Evolutionary conservation across 257 asterid genomes (phyloP).

Genomic region (Solanum corneliomulleri): DNA sequence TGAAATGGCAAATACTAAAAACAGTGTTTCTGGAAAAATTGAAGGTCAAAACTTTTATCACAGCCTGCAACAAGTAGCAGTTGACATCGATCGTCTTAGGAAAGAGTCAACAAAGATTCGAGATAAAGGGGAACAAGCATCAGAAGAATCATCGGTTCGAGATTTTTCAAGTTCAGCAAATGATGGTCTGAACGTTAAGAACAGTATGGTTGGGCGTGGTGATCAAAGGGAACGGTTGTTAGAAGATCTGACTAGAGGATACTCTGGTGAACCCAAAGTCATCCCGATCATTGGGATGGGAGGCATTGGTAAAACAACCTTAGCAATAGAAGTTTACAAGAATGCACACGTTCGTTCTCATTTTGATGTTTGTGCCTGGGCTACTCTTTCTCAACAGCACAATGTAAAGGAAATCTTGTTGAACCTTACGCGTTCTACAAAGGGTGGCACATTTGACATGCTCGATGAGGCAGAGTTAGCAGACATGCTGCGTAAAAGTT

Average conservation of each 20-base stretch:
- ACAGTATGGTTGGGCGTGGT: not conserved
- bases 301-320: not conserved
- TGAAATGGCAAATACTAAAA: not conserved
- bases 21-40: no score
- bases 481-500: not conserved
- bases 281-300: constrained; percentile 4
- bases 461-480: not conserved
- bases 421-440: not conserved
- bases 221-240: not conserved
- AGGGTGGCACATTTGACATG: not conserved
- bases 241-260: not conserved
- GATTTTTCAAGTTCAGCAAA: not conserved
- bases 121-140: not conserved
- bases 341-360: not conserved
- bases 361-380: constrained; percentile 4
- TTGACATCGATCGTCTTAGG: not conserved
- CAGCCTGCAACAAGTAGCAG: not conserved
- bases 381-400: not conserved
- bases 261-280: not conserved
- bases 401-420: not conserved
- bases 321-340: not conserved
- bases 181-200: not conserved
- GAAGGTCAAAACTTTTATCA: not conserved
- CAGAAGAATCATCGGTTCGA: not conserved
- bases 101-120: not conserved